Evolutionary conservation across 768 basidiomycete genomes (phyloP).

Genomic region (Trametes punicea): DNA sequence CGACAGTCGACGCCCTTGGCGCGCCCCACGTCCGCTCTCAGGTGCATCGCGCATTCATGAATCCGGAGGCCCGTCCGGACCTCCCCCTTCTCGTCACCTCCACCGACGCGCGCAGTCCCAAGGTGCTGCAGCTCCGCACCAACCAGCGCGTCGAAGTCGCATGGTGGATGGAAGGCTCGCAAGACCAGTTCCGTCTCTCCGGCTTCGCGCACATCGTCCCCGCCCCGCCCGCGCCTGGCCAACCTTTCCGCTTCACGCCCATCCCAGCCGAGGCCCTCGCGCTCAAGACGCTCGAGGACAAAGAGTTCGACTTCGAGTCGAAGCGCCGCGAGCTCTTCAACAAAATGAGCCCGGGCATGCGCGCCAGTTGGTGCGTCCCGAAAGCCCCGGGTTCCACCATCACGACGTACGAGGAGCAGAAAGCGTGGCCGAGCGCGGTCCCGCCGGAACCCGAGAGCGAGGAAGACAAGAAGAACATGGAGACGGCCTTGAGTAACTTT

Average conservation of each 20-base stretch:
- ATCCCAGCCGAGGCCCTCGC: constrained; percentile 10
- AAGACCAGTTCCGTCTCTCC: constrained; percentile 72
- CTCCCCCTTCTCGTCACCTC: constrained; percentile 63
- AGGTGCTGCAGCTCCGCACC: constrained; percentile 53
- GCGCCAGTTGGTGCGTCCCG: constrained; percentile 71
- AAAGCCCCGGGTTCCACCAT: constrained; percentile 53
- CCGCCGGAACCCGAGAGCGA: constrained; percentile 43
- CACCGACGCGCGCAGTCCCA: constrained; percentile 73
- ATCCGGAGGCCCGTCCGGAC: constrained; percentile 37
- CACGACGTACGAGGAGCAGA: constrained; percentile 50
- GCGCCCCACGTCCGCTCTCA: constrained; percentile 63
- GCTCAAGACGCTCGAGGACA: constrained; percentile 18
- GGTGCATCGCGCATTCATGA: constrained; percentile 58
- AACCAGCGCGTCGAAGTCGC: constrained; percentile 54
- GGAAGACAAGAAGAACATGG: constrained; percentile 44
- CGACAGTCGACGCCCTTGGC: constrained; percentile 45
- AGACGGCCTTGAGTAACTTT: constrained; percentile 61
- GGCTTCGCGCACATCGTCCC: constrained; percentile 59
- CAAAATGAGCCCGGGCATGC: constrained; percentile 56
- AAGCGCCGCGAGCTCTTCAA: constrained; percentile 60
- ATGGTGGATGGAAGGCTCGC: constrained; percentile 69
- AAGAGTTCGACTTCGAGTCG: constrained; percentile 59
- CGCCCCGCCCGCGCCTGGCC: constrained; percentile 37
- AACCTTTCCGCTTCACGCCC: constrained; percentile 25
- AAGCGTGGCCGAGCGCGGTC: constrained; percentile 57